phyloP scores from a whole-genome alignment of 805 yeast species.

The Dipodascus albidus region DNA sequence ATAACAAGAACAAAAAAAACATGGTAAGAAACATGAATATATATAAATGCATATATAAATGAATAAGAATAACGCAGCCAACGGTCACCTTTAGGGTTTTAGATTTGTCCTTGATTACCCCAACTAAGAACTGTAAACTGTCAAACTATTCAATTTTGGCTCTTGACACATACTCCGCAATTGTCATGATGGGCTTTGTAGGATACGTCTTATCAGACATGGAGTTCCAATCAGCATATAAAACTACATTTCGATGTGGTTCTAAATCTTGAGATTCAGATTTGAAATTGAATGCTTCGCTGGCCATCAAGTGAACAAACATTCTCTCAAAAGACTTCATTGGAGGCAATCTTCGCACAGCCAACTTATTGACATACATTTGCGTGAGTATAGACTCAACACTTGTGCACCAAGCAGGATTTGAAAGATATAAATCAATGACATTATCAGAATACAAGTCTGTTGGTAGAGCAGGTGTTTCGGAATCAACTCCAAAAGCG shows the following conservation, averaged over 20 bases:
- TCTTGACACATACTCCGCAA: background rate
- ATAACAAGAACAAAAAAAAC: too few relatives aligned
- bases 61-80: too few relatives aligned
- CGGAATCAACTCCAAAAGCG: constrained; percentile 41
- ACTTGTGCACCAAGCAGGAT: constrained; percentile 55
- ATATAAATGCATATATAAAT: too few relatives aligned
- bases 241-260: constrained; percentile 62
- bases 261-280: constrained; percentile 74
- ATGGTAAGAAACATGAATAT: background rate
- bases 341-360: constrained; percentile 53
- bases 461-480: constrained; percentile 11
- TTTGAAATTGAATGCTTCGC: constrained; percentile 38
- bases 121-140: background rate
- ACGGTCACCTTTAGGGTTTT: background rate
- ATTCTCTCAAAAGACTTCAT: constrained; percentile 60
- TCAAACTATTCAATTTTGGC: background rate
- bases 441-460: constrained; percentile 37
- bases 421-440: constrained; percentile 38
- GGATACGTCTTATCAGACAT: constrained; percentile 1
- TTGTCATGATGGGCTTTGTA: background rate
- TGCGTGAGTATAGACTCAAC: constrained; percentile 44
- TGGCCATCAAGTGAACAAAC: constrained; percentile 60
- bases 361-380: constrained; percentile 34
- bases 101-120: background rate
- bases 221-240: constrained; percentile 18